phyloP scores from a whole-genome alignment of 2,329 filamentous ascomycete species.

The Fusarium denticulatum region DNA sequence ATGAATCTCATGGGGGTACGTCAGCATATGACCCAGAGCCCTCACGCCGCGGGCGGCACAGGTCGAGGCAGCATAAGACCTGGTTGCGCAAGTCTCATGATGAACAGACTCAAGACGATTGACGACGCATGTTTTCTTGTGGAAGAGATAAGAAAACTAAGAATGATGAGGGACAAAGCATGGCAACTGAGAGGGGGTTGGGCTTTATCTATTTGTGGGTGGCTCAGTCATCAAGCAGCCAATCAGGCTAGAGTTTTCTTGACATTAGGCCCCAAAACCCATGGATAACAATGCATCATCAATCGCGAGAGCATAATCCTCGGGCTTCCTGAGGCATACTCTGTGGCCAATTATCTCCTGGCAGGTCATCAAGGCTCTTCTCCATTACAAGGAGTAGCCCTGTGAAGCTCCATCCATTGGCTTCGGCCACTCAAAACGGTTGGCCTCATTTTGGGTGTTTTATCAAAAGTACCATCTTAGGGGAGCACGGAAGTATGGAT shows the following conservation, averaged over 20 bases:
- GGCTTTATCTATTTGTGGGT: slow-evolving; percentile 28
- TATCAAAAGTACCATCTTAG: background rate
- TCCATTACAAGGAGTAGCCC: background rate
- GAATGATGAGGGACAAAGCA: slow-evolving; percentile 20
- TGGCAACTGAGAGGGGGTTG: slow-evolving; percentile 14
- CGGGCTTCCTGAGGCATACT: background rate
- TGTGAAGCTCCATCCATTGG: background rate
- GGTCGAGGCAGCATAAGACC: background rate
- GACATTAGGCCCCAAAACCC: background rate
- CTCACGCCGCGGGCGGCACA: background rate
- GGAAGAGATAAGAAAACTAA: background rate
- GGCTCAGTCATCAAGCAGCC: background rate
- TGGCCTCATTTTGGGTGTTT: background rate
- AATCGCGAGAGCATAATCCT: background rate
- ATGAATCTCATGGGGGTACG: background rate
- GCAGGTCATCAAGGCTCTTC: background rate
- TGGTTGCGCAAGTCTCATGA: background rate
- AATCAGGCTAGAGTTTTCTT: slow-evolving; percentile 7
- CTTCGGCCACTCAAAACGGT: background rate
- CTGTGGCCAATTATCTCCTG: background rate
- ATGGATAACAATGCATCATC: background rate
- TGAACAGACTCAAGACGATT: background rate
- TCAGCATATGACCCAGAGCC: background rate
- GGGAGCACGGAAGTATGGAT: background rate
- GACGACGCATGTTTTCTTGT: background rate